Evolutionary conservation across 495 filamentous ascomycete genomes (phyloP).

Genomic region (Aspergillus baeticus): DNA sequence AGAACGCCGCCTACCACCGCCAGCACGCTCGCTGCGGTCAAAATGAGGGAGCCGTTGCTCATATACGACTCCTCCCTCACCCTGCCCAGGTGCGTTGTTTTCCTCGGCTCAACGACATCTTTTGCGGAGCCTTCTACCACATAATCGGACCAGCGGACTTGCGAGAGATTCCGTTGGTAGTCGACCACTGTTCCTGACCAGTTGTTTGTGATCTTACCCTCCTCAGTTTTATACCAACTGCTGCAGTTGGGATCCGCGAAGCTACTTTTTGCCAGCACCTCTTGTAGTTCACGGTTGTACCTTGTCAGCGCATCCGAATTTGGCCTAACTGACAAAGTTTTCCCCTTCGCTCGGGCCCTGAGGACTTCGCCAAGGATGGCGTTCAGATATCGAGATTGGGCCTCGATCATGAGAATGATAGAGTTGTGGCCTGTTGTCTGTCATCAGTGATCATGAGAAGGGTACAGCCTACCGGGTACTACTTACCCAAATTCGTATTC

Average conservation of each 20-base stretch:
- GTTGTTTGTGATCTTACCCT: slow-evolving; percentile 56
- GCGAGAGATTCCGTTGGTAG: slow-evolving; percentile 45
- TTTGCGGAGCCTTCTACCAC: slow-evolving; percentile 36
- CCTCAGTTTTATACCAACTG: slow-evolving; percentile 56
- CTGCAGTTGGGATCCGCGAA: slow-evolving; percentile 55
- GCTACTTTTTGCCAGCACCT: slow-evolving; percentile 33
- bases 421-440: slow-evolving; percentile 42
- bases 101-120: slow-evolving; percentile 28
- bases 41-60: slow-evolving; percentile 3
- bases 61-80: slow-evolving; percentile 24
- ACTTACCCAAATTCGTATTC: slow-evolving; percentile 53
- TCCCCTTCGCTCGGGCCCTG: slow-evolving; percentile 32
- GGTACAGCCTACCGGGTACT: background rate
- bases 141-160: slow-evolving; percentile 50
- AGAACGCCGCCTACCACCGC: slow-evolving; percentile 8
- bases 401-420: slow-evolving; percentile 62
- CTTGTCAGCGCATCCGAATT: slow-evolving; percentile 29
- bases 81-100: slow-evolving; percentile 35
- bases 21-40: slow-evolving; percentile 2
- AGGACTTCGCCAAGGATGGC: slow-evolving; percentile 41
- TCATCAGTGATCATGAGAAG: background rate
- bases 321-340: slow-evolving; percentile 39
- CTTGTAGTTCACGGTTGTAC: slow-evolving; percentile 50
- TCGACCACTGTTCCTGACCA: slow-evolving; percentile 51
- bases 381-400: slow-evolving; percentile 53